Evolutionary conservation across 73 alveolate genomes (phyloP).

Genomic region (Paramecium bursaria): DNA sequence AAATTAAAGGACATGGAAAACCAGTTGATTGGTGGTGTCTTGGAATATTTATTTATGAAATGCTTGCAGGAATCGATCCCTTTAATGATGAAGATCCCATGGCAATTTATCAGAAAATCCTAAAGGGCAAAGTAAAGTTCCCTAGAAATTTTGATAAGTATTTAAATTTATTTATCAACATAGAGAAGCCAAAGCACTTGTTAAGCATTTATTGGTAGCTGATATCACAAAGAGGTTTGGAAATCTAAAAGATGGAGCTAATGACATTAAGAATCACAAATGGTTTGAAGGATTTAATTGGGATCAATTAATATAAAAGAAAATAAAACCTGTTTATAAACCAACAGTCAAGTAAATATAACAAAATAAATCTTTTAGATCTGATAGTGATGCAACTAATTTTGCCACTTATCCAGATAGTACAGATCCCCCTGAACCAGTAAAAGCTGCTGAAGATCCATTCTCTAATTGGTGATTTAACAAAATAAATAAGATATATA

Average conservation of each 20-base stretch:
- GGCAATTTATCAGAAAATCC: constrained; percentile 88
- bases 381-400: constrained; percentile 87
- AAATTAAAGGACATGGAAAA: constrained; percentile 93
- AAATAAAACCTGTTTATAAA: constrained; percentile 44
- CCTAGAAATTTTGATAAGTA: constrained; percentile 87
- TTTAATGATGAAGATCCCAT: constrained; percentile 95
- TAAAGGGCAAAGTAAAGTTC: constrained; percentile 89
- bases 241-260: constrained; percentile 85
- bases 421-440: constrained; percentile 81
- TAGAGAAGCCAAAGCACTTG: constrained; percentile 88
- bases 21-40: constrained; percentile 99
- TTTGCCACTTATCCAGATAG: constrained; percentile 92
- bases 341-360: constrained; percentile 55
- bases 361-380: background rate
- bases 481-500: too few relatives aligned
- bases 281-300: constrained; percentile 70
- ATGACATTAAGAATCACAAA: constrained; percentile 73
- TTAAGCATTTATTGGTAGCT: constrained; percentile 88
- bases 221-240: constrained; percentile 95
- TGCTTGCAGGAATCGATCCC: constrained; percentile 94
- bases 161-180: too few relatives aligned
- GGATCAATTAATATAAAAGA: constrained; percentile 47
- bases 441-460: constrained; percentile 88
- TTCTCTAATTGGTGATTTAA: constrained; percentile 87
- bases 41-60: constrained; percentile 94